Conservation (phyloP, 768 basidiomycete species). For the Termitomyces sp. region DNA sequence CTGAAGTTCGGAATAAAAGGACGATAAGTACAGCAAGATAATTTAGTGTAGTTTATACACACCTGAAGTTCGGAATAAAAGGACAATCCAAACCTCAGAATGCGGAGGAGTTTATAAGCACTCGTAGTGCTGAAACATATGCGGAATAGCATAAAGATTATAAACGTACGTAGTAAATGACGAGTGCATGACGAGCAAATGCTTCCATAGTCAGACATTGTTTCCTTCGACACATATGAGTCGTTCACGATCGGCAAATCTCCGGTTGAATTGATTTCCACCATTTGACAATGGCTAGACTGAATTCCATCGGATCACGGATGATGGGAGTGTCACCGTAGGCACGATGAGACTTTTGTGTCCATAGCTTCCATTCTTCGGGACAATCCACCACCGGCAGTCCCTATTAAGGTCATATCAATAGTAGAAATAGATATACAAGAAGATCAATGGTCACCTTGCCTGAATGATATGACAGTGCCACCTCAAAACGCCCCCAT, state of each 20-base stretch:
- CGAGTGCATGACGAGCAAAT: too few relatives aligned
- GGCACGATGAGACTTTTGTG: neutral
- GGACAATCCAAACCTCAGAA: too few relatives aligned
- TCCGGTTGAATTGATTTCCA: conserved; percentile 12
- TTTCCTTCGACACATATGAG: too few relatives aligned
- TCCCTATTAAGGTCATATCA: neutral
- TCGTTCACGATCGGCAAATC: neutral
- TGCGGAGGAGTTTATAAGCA: too few relatives aligned
- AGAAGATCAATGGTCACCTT: neutral
- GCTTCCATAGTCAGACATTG: too few relatives aligned
- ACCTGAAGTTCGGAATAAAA: too few relatives aligned
- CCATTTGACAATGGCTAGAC: conserved; percentile 9
- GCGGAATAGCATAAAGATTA: too few relatives aligned
- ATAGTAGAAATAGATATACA: neutral
- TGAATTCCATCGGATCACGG: conserved; percentile 7
- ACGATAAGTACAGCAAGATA: too few relatives aligned
- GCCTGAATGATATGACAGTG: neutral
- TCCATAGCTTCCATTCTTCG: conserved; percentile 14
- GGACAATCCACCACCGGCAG: neutral
- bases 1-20: too few relatives aligned
- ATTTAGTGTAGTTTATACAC: too few relatives aligned
- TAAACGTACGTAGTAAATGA: too few relatives aligned
- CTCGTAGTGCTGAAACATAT: too few relatives aligned
- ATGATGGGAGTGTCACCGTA: conserved; percentile 6
- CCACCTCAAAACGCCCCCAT: conserved; percentile 2